Base-by-base conservation (phyloP, 495 filamentous ascomycete genomes). In the Neurospora sp. region DNA sequence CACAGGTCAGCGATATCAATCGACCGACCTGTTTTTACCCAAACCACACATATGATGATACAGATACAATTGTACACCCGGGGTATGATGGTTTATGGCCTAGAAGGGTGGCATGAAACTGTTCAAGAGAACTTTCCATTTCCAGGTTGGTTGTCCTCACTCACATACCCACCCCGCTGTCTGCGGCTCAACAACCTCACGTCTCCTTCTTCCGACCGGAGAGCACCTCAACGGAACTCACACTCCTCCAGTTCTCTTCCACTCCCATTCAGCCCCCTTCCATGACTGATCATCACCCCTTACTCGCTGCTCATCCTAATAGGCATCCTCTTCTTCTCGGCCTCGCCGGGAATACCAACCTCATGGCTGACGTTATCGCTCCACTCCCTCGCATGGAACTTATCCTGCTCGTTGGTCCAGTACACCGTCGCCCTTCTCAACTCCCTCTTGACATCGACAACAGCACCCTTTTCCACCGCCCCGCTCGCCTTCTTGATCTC, bases 361-460 rank as follows among this genome's bases (percentile, higher is more conserved):
- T 76, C 73, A 77, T 97, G 94, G 31, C 83, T 78, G 69, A 96
- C 91, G n/a, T 85, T 87, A 4, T 83, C 80, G 20, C 91, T 84
- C 94, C 94, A 97, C 9, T 79, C 74, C 76, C 83, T 76, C 27
- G 92, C 94, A 81, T 84, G 91, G 70, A 88, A 85, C 37, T 86
- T 85, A 82, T 94, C 90, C 70, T 87, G 78, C 39, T 89, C 74
- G 81, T 94, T 85, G 8, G 81, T 84, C 94, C 94, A 97, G 79
- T 88, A 87, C 38, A 97, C 76, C 11, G 81, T 82, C 5, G 81
- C 81, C 76, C 78, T 79, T 40, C 87, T 70, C 31, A 84, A 77
- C 70, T 75, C 73, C 74, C 78, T 75, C 35, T 61, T 66, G 40
- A 69, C 38, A n/a, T 73, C 69, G 73, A 73, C 46, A 73, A 38